Evolutionary conservation across 2,329 filamentous ascomycete genomes (phyloP), one percentile per base, ranked within the genome.

Genomic region (Aspergillus neoniger): DNA sequence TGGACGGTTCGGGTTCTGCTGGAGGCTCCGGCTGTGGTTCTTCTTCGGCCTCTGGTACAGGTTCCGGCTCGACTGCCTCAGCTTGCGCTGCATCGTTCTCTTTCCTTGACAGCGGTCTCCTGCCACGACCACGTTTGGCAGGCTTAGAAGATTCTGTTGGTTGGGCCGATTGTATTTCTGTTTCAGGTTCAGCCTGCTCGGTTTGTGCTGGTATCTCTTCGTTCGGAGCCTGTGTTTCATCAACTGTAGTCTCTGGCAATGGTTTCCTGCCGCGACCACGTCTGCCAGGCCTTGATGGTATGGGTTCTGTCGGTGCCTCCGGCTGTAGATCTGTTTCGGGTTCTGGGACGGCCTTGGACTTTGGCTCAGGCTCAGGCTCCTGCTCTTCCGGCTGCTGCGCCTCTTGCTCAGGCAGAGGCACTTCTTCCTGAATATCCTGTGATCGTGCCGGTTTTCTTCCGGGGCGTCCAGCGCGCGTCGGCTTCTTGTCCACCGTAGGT

Each of bases 381-480:
- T 28, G 41, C n/a, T 55, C 38, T 49, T 49, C 21, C 17, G 5
- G 12, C 38, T 41, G 23, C 28, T 61, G 39, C 32, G 10, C 32
- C 19, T 50, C 25, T 32, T 23, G 17, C 50, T 47, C 38, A 21
- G 12, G 21, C 36, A 39, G 17, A 32, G 19, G 32, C 7, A 19
- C 14, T 6, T 61, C 50, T 47, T 63, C 58, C 14, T 36, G 14
- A 32, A 43, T 32, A 21, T 58, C 57, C 17, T 19, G 44, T 47
- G 52, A 21, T 9, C 15, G 36, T 9, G 23, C 15, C 14, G 38
- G 19, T 30, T 57, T 58, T 54, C 59, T 66, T 38, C 30, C 44
- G 12, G 60, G 58, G 23, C 62, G 63, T 32, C 65, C 63, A 53
- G 59, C 65, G 39, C 65, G 66, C 19, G 60, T 67, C 56, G 56